phyloP scores from a whole-genome alignment of 306 rosid species.

The Aeschynomene evenia region DNA sequence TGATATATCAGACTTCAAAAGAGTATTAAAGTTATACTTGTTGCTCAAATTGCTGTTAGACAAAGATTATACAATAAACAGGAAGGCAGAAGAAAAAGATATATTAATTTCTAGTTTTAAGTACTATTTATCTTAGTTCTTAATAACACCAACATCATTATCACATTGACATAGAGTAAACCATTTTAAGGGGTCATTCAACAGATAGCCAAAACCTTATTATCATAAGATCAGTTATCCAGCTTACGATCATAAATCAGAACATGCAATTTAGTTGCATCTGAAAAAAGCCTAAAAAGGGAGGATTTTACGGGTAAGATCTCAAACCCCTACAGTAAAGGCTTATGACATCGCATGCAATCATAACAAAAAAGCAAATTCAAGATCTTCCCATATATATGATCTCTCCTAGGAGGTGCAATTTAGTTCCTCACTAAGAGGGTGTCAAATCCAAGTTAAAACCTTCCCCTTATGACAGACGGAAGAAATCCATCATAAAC shows the following conservation, averaged over 20 bases:
- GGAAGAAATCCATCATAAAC: constrained; percentile 14
- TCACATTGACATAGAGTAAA: neutral
- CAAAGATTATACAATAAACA: neutral
- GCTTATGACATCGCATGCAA: constrained; percentile 29
- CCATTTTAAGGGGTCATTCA: neutral
- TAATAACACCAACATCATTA: constrained; percentile 12
- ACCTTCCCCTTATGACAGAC: neutral
- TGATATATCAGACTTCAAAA: constrained; percentile 14
- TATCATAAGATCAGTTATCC: neutral
- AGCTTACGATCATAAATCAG: constrained; percentile 16
- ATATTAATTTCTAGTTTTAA: neutral
- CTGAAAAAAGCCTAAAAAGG: constrained; percentile 13
- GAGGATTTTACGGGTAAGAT: neutral
- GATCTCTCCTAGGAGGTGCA: constrained; percentile 2
- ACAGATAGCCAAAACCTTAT: neutral
- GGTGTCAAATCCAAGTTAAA: constrained; percentile 25
- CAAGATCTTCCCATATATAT: constrained; percentile 1
- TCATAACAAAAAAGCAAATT: neutral
- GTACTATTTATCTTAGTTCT: neutral
- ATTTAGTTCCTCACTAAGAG: neutral
- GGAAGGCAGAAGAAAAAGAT: neutral
- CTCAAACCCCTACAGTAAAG: neutral
- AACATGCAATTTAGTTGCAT: constrained; percentile 17
- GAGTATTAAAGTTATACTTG: neutral
- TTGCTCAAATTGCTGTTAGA: neutral